Percentiles rank a stretch among this genome's conserved stretches.
phyloP scores from a whole-genome alignment of 148 eudicot species.

The Fagopyrum tataricum region DNA sequence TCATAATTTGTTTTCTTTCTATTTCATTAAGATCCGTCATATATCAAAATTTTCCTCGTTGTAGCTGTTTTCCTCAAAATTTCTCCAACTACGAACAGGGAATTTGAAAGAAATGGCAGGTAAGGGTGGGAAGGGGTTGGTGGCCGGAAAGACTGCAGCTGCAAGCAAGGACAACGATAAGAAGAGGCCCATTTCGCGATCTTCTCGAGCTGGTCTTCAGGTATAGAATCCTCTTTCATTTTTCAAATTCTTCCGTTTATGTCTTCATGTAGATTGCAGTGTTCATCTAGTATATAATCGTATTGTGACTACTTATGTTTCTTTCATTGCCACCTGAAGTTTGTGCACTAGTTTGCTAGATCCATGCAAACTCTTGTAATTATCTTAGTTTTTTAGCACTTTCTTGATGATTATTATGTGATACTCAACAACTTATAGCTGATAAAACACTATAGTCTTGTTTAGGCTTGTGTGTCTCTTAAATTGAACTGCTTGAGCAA shows the following conservation, averaged over 20 bases:
- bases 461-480: not conserved
- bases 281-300: not conserved
- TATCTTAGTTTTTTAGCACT: not conserved
- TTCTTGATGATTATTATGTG: not conserved
- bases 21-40: not conserved
- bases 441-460: not conserved
- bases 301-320: not conserved
- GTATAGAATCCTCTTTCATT: constrained; percentile 19
- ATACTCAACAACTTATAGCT: not conserved
- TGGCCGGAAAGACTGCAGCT: constrained; percentile 70
- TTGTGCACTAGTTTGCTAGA: not conserved
- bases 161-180: constrained; percentile 64
- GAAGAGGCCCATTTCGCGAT: constrained; percentile 69
- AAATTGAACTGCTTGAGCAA: not conserved
- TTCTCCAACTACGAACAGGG: not conserved
- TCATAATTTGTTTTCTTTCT: not conserved
- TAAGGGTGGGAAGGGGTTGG: constrained; percentile 69
- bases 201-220: constrained; percentile 93
- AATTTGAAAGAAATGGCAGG: constrained; percentile 52
- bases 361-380: not conserved
- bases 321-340: not conserved
- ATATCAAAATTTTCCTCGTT: not conserved
- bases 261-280: not conserved
- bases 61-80: not conserved
- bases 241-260: not conserved